These are phyloP conservation scores for Lophiotrema nucula DNA, from an alignment of 495 filamentous ascomycete genomes.

Conservation along the genomic window DNA sequence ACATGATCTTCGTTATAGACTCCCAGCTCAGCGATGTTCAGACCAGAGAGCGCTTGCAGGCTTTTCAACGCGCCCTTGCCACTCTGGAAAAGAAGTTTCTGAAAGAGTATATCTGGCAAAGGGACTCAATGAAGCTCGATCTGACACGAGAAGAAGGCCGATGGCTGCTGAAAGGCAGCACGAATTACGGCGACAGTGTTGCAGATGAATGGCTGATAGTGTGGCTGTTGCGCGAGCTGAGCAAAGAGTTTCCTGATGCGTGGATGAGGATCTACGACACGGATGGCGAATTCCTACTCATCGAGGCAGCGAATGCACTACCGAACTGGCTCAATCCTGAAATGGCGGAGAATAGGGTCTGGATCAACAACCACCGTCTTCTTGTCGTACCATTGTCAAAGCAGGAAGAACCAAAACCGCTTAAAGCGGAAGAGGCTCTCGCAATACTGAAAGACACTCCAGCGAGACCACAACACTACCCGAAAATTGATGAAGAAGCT, in stretches of 20 bases:
- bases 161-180: slow-evolving; percentile 60
- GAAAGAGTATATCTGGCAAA: slow-evolving; percentile 93
- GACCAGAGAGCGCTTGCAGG: slow-evolving; percentile 60
- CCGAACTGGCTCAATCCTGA: slow-evolving; percentile 93
- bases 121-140: slow-evolving; percentile 68
- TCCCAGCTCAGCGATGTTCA: slow-evolving; percentile 49
- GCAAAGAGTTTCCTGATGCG: slow-evolving; percentile 65
- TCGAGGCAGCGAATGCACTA: slow-evolving; percentile 86
- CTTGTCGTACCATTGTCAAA: slow-evolving; percentile 64
- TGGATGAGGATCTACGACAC: slow-evolving; percentile 83
- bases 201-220: slow-evolving; percentile 98
- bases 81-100: slow-evolving; percentile 61
- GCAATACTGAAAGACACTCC: slow-evolving; percentile 55
- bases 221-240: slow-evolving; percentile 82
- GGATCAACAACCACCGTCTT: slow-evolving; percentile 65
- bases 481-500: slow-evolving; percentile 78
- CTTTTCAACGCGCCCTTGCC: slow-evolving; percentile 66
- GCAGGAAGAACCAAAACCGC: slow-evolving; percentile 42
- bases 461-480: slow-evolving; percentile 58
- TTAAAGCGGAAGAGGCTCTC: slow-evolving; percentile 62
- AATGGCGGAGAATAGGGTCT: slow-evolving; percentile 71
- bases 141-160: slow-evolving; percentile 59
- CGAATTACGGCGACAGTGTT: slow-evolving; percentile 86
- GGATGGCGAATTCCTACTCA: slow-evolving; percentile 92
- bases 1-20: slow-evolving; percentile 73